Evolutionary conservation across 2,329 filamentous ascomycete species (phyloP).

Genomic region (Sarocladium oryzae): DNA sequence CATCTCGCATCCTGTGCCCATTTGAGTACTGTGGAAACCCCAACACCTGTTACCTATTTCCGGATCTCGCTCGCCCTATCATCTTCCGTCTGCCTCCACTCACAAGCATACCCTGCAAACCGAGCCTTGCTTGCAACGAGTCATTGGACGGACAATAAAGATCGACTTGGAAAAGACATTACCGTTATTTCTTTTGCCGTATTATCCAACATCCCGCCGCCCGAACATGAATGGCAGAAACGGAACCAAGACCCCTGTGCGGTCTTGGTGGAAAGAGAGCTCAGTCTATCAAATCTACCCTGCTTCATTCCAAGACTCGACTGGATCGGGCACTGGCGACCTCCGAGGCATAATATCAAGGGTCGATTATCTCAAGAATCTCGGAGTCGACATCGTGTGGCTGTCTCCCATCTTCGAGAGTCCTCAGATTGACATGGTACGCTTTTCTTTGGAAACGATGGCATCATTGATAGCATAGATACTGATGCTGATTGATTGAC

Average conservation of each 20-base stretch:
- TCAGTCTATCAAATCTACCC: conserved; percentile 57
- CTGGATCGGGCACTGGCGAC: conserved; percentile 48
- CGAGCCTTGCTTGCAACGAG: not conserved
- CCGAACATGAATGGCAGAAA: not conserved
- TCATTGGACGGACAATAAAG: too few relatives aligned
- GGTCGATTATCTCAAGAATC: conserved; percentile 46
- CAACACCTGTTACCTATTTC: too few relatives aligned
- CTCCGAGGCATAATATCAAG: conserved; percentile 51
- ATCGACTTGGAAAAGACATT: too few relatives aligned
- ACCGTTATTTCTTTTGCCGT: not conserved
- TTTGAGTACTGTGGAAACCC: too few relatives aligned
- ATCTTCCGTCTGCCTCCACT: too few relatives aligned
- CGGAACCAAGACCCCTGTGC: conserved; percentile 16
- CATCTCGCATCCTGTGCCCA: not conserved
- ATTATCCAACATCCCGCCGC: not conserved
- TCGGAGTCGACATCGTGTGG: conserved; percentile 56
- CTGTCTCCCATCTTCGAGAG: conserved; percentile 40
- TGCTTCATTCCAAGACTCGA: conserved; percentile 54
- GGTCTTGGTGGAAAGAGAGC: conserved; percentile 53
- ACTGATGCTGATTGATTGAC: not conserved
- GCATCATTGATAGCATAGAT: too few relatives aligned
- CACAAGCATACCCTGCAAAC: not conserved
- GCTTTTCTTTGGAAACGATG: conserved; percentile 6
- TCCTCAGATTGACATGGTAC: conserved; percentile 58
- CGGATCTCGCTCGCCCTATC: too few relatives aligned